These are phyloP conservation scores for Aureobasidium mangrovei DNA, from an alignment of 2,329 filamentous ascomycete species.

Conservation along the genomic window DNA sequence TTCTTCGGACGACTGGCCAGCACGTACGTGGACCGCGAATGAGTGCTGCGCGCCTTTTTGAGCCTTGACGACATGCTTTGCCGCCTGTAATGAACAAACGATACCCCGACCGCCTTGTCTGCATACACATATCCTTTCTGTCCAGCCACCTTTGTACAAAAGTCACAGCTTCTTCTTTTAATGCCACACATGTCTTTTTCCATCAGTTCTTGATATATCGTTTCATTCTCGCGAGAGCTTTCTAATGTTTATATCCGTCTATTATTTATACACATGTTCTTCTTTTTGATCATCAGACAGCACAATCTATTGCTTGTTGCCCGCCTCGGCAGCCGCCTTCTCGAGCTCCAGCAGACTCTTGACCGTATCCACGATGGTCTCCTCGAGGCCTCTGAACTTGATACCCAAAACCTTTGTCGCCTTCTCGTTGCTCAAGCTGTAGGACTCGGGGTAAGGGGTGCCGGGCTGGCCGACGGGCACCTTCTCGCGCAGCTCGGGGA, in stretches of 20 bases:
- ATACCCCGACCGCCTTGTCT: background rate
- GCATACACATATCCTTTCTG: background rate
- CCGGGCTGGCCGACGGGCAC: slow-evolving; percentile 31
- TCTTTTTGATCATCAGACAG: background rate
- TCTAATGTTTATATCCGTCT: too few relatives aligned
- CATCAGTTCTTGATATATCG: background rate
- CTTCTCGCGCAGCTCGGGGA: slow-evolving; percentile 38
- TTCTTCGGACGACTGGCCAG: slow-evolving; percentile 79
- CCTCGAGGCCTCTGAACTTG: slow-evolving; percentile 49
- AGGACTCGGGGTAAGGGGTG: slow-evolving; percentile 30
- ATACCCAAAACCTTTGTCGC: slow-evolving; percentile 46
- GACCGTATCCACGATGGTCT: slow-evolving; percentile 53
- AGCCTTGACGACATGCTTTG: too few relatives aligned
- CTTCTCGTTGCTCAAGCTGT: slow-evolving; percentile 27
- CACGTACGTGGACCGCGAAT: slow-evolving; percentile 85
- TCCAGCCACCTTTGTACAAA: background rate
- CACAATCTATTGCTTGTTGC: background rate
- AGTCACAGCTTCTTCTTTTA: background rate
- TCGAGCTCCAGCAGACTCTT: slow-evolving; percentile 34
- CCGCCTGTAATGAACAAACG: background rate
- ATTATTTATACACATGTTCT: too few relatives aligned
- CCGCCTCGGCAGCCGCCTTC: background rate
- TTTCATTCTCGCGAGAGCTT: background rate
- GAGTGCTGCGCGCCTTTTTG: background rate
- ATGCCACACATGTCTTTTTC: background rate